Conservation (phyloP, 805 yeast species). For the Lachancea kluyveri region DNA sequence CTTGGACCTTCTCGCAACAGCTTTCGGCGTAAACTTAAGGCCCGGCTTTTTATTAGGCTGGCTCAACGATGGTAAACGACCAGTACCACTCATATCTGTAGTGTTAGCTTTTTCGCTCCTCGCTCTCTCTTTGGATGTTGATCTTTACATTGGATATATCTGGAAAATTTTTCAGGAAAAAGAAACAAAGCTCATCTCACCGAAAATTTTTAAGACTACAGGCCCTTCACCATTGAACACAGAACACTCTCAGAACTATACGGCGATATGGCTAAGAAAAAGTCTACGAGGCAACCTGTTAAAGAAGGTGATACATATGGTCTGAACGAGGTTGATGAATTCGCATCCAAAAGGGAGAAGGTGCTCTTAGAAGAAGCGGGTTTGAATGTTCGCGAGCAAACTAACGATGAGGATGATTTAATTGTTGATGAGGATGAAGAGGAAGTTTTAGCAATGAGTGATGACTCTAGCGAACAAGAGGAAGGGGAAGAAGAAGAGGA, state of each 20-base stretch:
- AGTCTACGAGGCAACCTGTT: constrained; percentile 19
- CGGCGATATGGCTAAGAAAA: constrained; percentile 11
- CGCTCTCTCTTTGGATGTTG: background rate
- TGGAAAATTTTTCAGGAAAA: too few relatives aligned
- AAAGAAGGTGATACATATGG: constrained; percentile 35
- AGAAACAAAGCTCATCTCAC: too few relatives aligned
- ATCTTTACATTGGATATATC: background rate
- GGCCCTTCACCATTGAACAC: too few relatives aligned
- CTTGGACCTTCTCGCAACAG: constrained; percentile 74
- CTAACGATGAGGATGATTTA: constrained; percentile 40
- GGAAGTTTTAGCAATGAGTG: constrained; percentile 44
- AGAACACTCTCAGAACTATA: too few relatives aligned
- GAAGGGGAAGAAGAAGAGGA: constrained; percentile 28
- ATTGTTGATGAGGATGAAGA: constrained; percentile 43
- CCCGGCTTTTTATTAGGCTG: constrained; percentile 37
- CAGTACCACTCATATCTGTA: constrained; percentile 16
- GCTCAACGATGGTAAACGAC: constrained; percentile 31
- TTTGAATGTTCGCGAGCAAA: constrained; percentile 33
- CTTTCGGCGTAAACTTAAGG: constrained; percentile 79
- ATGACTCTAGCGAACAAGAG: constrained; percentile 34
- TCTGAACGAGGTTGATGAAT: constrained; percentile 62
- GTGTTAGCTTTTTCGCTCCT: constrained; percentile 1
- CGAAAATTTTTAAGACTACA: too few relatives aligned
- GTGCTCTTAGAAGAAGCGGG: constrained; percentile 53
- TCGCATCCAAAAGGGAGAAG: constrained; percentile 54